Base-by-base conservation (phyloP, 768 basidiomycete genomes). In the Coprinopsis strossmayeri region DNA sequence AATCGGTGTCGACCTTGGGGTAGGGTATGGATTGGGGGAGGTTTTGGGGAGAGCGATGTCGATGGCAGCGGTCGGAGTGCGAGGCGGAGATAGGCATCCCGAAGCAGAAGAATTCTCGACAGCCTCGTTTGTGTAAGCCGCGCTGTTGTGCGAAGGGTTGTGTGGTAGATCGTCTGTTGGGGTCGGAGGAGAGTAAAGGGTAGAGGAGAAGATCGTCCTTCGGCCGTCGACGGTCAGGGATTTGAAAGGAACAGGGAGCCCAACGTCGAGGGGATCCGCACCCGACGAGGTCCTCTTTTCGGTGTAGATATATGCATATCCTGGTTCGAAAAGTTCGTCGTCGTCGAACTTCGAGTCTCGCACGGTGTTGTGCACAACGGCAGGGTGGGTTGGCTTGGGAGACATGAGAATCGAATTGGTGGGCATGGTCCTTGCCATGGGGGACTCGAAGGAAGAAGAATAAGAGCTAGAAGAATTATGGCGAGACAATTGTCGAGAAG, bases 251-350 rank as follows among this genome's bases (percentile, higher is more conserved):
- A 23, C 35, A 17, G 50, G 37, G 2, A 30, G 26, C 15, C 50
- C 50, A 32, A 51, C 50, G 30, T 51, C 42, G 25, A 51, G 30
- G 3, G 50, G 44, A 28, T 51, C 50, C 9, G 42, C 41, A 5
- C 15, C 30, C 32, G 32, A 3, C 5, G 4, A 3, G 21, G n/a
- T 17, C 11, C 17, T 27, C 42, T 50, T 42, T 24, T 50, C 17
- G 21, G 50, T 37, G 17, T 46, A 51, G 43, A 51, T 51, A 37
- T 51, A 51, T n/a, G 45, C 50, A 30, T 46, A 51, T 12, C 50
- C 50, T 10, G 43, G 50, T 38, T 51, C 50, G 7, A n/a, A 28
- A 20, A 27, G 26, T 11, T 46, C 50, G 5, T 51, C 50, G 23
- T 46, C 37, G 10, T 46, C 50, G 23, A 51, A 45, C 44, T 41